Evolutionary conservation across 129 eudicot genomes (phyloP), one percentile per base, ranked within the genome.

Genomic region (Sambucus nigra): DNA sequence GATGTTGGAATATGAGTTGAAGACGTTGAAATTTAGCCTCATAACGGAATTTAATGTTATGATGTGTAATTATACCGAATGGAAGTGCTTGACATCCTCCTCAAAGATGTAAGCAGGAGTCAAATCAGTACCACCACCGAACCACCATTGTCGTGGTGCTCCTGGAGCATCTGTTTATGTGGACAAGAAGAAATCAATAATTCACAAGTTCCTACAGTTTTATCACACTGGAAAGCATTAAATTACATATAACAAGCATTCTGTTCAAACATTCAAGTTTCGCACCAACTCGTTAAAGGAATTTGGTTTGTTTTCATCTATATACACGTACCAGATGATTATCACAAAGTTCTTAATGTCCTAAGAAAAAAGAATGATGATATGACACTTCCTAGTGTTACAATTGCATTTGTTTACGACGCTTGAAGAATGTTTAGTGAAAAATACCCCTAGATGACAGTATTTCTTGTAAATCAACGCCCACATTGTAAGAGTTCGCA

Each of bases 101-200:
- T 86, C 96, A 66, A 86, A 83, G 55, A 92, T 77, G 76, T 92
- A 92, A 53, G 99, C 85, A 54, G 99, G 99, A 25, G 96, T 92
- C 71, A 86, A 67, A 75, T 92, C 99, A 24, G 99, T 92, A 63
- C 99, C 99, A 17, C 99, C 99, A 44, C 96, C 99, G 60, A 92
- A 92, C 99, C 99, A 92, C 99, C 99, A 92, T 25, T 75, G 82
- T 28, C 94, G 74, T 41, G 99, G 99, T 42, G 99, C 99, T 61
- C 99, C 99, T 5, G 99, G 94, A 75, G 92, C 70, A 80, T 92
- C 99, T 92, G 78, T 22, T 7, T 35, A n/a, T 29, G 22, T 57
- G 25, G 21, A 35, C 46, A 26, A 61, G 31, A 38, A 70, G 27
- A n/a, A 29, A 21, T 51, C 7, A 25, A 3, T 23, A 26, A 22